These are phyloP conservation scores for Chalaropsis thielavioides DNA, from an alignment of 2,329 filamentous ascomycete genomes.

Conservation along the genomic window DNA sequence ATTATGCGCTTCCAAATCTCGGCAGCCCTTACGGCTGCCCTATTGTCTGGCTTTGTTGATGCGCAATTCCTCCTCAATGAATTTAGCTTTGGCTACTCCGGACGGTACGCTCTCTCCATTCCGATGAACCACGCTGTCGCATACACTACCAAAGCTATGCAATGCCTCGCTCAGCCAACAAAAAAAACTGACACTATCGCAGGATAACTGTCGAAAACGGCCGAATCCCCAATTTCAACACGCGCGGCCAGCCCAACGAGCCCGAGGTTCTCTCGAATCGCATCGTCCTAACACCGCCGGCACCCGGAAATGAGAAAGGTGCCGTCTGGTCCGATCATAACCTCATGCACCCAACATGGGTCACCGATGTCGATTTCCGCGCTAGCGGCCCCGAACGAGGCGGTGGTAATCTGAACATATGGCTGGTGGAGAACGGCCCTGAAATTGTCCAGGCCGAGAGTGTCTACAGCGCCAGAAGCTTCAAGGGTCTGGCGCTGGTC, in stretches of 20 bases:
- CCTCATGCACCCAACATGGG: slow-evolving; percentile 56
- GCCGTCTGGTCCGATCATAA: slow-evolving; percentile 62
- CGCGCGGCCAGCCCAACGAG: slow-evolving; percentile 38
- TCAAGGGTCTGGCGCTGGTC: slow-evolving; percentile 80
- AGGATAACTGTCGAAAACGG: slow-evolving; percentile 49
- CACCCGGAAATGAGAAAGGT: slow-evolving; percentile 71
- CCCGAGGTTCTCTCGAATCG: slow-evolving; percentile 72
- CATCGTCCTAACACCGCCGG: slow-evolving; percentile 77
- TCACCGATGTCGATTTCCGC: slow-evolving; percentile 73
- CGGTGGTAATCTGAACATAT: slow-evolving; percentile 82
- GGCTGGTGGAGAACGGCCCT: slow-evolving; percentile 63
- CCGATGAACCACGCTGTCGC: not conserved
- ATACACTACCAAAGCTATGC: not conserved
- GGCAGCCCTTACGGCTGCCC: slow-evolving; percentile 12
- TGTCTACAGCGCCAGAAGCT: slow-evolving; percentile 70
- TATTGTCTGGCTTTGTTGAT: slow-evolving; percentile 31
- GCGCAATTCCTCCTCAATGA: slow-evolving; percentile 56
- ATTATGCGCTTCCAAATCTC: slow-evolving; percentile 17
- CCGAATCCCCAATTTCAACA: slow-evolving; percentile 39
- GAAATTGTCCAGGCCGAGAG: slow-evolving; percentile 53
- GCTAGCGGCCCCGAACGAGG: slow-evolving; percentile 73
- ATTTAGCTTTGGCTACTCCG: slow-evolving; percentile 62
- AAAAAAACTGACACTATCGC: slow-evolving; percentile 11
- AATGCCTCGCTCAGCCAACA: not conserved
- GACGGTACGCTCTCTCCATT: slow-evolving; percentile 34